phyloP scores from a whole-genome alignment of 495 filamentous ascomycete species.

The Friedmanniomyces endolithicus region DNA sequence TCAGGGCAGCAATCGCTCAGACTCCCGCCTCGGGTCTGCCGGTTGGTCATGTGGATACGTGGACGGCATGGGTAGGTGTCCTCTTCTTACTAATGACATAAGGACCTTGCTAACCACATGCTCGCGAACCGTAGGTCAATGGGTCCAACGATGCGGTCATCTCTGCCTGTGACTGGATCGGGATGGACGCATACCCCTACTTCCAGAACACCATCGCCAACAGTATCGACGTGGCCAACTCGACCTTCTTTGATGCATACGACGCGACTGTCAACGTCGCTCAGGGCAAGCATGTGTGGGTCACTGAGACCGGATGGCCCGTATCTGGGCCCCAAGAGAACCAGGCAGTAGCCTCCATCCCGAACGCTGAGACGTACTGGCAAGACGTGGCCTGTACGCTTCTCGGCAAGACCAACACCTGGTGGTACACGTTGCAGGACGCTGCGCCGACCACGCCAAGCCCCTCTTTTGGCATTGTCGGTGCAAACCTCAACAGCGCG shows the following conservation, averaged over 20 bases:
- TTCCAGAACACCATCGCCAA: slow-evolving; percentile 62
- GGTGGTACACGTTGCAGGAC: slow-evolving; percentile 68
- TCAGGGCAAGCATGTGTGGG: slow-evolving; percentile 62
- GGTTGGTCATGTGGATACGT: slow-evolving; percentile 86
- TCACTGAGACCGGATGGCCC: slow-evolving; percentile 79
- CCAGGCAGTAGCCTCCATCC: slow-evolving; percentile 46
- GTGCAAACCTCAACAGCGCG: slow-evolving; percentile 34
- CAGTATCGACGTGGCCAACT: slow-evolving; percentile 46
- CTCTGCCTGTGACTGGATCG: slow-evolving; percentile 59
- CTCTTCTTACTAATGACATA: no score
- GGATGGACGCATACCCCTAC: slow-evolving; percentile 52
- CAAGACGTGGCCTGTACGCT: slow-evolving; percentile 61
- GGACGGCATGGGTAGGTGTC: slow-evolving; percentile 31
- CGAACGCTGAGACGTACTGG: slow-evolving; percentile 74
- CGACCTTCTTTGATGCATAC: slow-evolving; percentile 52
- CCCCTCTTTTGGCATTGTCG: slow-evolving; percentile 59
- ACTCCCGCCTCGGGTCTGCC: slow-evolving; percentile 43
- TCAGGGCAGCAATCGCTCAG: slow-evolving; percentile 44
- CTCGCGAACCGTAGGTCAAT: slow-evolving; percentile 34
- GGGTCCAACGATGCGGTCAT: slow-evolving; percentile 57
- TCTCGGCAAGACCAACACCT: slow-evolving; percentile 56
- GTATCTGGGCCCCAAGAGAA: slow-evolving; percentile 50
- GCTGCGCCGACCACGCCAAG: slow-evolving; percentile 41
- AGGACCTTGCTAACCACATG: neutral
- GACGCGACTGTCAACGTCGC: slow-evolving; percentile 44